Evolutionary conservation across 805 yeast species (phyloP), one percentile per base, ranked within the genome.

Genomic region (Metschnikowia hibisci): DNA sequence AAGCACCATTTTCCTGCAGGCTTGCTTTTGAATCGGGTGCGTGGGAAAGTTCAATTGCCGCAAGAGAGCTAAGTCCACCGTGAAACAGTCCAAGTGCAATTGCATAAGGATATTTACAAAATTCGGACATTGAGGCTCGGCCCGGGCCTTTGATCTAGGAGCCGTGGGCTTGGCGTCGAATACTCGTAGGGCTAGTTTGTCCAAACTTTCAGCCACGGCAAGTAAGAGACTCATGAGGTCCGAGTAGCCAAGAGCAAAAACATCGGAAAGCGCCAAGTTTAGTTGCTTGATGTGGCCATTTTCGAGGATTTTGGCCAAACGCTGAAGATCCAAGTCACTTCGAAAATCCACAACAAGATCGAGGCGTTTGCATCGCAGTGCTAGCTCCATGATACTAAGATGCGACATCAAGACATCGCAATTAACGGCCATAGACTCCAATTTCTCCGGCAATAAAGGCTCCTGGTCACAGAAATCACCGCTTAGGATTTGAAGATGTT

Each of bases 261-360:
- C 27, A 22, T 48, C 50, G 34, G 49, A 50, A n/a, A 51, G 34
- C 36, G 54, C 54, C 8, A 54, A 18, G 35, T 55, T 56, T 14
- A 58, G 31, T 25, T 46, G 44, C 16, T 18, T 9, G 7, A 49
- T 36, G 1, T 11, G 11, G 28, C 29, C 8, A 22, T 26, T 7
- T 18, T 16, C 13, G 31, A 39, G 20, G 7, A 18, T 8, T 3
- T 16, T 13, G 7, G 12, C 26, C 15, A 52, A 44, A 4, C 26
- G n/a, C 9, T 11, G 12, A 25, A 42, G 29, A 6, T 32, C 34
- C n/a, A 18, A n/a, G n/a, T 13, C 23, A 10, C 23, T 9, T 5
- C 23, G 23, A 5, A 57, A 46, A 40, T 61, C 63, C 23, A 51
- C 44, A 6, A 54, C 45, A 14, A 60, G 15, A 36, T 60, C 63